Conservation (phyloP, 257 asterid species). For the Forsythia viridissima region DNA sequence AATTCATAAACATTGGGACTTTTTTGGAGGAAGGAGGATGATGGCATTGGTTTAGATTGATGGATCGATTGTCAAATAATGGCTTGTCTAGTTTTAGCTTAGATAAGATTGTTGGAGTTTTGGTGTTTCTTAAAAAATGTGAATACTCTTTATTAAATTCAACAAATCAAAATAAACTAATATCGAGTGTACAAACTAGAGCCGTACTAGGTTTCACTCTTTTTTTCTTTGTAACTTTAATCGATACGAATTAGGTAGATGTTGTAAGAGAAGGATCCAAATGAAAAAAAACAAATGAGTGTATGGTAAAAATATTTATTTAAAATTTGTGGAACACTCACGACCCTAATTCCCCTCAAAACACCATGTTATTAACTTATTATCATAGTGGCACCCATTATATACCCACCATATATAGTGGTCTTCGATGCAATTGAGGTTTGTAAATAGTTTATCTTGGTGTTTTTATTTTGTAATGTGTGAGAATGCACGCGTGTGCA, state of each 20-base stretch:
- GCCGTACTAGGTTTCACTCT: neutral
- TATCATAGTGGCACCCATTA: constrained; percentile 10
- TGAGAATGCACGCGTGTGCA: constrained; percentile 40
- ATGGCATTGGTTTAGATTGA: too few species aligned
- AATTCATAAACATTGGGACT: too few species aligned
- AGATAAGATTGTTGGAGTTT: too few species aligned
- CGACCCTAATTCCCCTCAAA: constrained; percentile 24
- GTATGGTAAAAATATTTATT: constrained; percentile 44
- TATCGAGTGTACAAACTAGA: neutral
- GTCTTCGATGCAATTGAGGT: constrained; percentile 5
- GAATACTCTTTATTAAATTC: too few species aligned
- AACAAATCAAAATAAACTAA: neutral
- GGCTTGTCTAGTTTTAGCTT: too few species aligned
- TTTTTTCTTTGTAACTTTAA: too few species aligned
- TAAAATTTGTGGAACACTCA: constrained; percentile 28
- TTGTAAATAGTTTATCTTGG: constrained; percentile 17
- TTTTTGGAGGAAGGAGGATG: too few species aligned
- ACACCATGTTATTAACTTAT: constrained; percentile 16
- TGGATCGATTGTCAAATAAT: too few species aligned
- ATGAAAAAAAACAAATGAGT: constrained; percentile 28
- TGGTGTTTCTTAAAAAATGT: too few species aligned
- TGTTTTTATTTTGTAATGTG: constrained; percentile 8
- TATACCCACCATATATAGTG: constrained; percentile 29
- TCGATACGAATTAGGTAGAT: neutral
- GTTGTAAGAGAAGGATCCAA: constrained; percentile 27